Evolutionary conservation across 2,329 filamentous ascomycete genomes (phyloP), one percentile per base, ranked within the genome.

Genomic region (Exophiala xenobiotica): DNA sequence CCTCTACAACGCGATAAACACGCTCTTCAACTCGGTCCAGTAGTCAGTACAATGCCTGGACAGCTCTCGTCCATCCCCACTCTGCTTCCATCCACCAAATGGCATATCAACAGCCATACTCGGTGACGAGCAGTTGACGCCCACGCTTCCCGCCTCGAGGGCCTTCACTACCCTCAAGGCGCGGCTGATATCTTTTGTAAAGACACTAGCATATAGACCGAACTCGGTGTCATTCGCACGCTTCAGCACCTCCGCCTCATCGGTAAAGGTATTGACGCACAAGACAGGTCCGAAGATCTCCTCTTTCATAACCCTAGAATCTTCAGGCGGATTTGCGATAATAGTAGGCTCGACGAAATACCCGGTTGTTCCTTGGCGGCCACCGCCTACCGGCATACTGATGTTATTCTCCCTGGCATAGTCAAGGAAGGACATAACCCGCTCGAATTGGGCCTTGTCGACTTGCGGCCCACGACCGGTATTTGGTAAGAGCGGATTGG

Each of bases 201-300:
- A 85, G 0, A 85, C 74, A 0, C 79, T 80, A 1, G 78, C 75
- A 0, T 78, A 88, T 27, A 90, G 69, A 5, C 87, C 87, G 26
- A 71, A 74, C 18, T 75, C 69, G 1, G 69, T 68, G n/a, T 73
- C 68, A 54, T 83, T 84, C 1, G 78, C 80, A 2, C 79, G 74
- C 1, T 63, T 61, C 19, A 86, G 67, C 0, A 83, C 79, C n/a
- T 85, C 81, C 2, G 74, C 75, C 53, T 87, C 82, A 16, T 78
- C 71, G 0, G 69, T 70, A 80, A 82, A 88, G 18, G 74, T 76
- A 42, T 85, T 62, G 5, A 86, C 68, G 0, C 83, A 83, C 0
- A 86, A 72, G 27, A 88, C 81, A 0, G 85, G 85, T 0, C 78
- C 80, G 57, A 84, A 85, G 6, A 80, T 77, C 62, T 85, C 81